Percentiles rank a stretch among this genome's conserved stretches.
Conservation (phyloP, 2,329 filamentous ascomycete species). For the Neurospora crassa region DNA sequence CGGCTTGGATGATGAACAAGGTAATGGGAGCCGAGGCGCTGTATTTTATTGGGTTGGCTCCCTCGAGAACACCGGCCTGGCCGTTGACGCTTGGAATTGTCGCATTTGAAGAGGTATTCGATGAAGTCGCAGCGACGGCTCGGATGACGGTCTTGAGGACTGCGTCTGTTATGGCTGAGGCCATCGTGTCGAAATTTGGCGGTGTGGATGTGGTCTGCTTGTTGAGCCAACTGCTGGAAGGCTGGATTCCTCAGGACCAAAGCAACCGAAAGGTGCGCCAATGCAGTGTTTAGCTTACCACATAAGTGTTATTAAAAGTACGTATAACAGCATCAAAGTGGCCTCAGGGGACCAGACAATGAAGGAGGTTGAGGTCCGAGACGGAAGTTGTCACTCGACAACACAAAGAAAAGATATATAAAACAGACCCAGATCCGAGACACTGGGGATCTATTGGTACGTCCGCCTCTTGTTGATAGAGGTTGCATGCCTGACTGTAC, state of each 20-base stretch:
- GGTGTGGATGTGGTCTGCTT: not conserved
- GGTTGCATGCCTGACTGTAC: not conserved
- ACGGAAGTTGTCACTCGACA: not conserved
- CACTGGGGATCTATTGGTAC: not conserved
- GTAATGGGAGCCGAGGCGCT: constrained; percentile 55
- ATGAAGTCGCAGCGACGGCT: not conserved
- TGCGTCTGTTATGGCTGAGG: not conserved
- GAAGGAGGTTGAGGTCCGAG: not conserved
- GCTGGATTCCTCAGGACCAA: not conserved
- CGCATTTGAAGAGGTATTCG: not conserved
- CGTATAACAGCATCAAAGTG: not conserved
- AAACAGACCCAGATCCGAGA: not conserved
- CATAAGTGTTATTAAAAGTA: too few species aligned
- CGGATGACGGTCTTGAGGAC: not conserved
- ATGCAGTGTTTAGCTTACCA: not conserved
- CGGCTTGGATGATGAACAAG: constrained; percentile 58
- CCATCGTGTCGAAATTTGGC: not conserved
- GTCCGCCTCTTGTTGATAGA: not conserved
- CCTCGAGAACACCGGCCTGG: constrained; percentile 50
- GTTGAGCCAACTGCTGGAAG: not conserved
- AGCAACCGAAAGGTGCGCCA: not conserved
- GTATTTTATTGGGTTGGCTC: constrained; percentile 52
- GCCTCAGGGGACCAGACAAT: not conserved
- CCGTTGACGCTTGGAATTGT: not conserved
- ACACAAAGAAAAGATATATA: not conserved